These are phyloP conservation scores for Xylaria sp. DNA, from an alignment of 2,329 filamentous ascomycete genomes.

Conservation along the genomic window DNA sequence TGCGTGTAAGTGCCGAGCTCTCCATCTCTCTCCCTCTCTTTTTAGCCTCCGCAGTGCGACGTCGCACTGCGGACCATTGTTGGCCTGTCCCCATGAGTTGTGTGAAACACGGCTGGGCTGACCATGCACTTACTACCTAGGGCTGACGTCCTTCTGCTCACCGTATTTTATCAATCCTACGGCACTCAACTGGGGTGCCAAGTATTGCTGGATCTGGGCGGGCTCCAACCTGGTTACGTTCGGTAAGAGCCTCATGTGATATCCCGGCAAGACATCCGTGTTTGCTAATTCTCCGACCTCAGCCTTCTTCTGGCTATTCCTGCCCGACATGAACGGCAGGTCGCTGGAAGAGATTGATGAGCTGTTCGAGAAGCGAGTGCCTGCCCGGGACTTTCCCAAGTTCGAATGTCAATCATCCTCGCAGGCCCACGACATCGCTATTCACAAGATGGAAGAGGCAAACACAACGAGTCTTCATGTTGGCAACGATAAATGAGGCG, in stretches of 20 bases:
- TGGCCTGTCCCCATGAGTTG: not conserved
- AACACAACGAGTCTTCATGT: constrained; percentile 9
- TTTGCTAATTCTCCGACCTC: not conserved
- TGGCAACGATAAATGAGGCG: constrained; percentile 1
- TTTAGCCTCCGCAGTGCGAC: constrained; percentile 1
- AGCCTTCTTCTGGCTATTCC: constrained; percentile 27
- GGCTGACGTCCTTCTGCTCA: constrained; percentile 45
- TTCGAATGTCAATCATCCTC: constrained; percentile 21
- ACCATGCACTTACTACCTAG: constrained; percentile 9
- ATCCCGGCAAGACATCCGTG: not conserved
- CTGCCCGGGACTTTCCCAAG: constrained; percentile 21
- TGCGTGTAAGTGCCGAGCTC: constrained; percentile 37
- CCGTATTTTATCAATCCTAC: constrained; percentile 48
- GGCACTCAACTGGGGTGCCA: constrained; percentile 44
- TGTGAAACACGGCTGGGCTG: constrained; percentile 6
- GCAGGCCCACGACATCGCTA: constrained; percentile 20
- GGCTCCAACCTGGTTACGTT: constrained; percentile 29
- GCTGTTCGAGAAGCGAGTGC: constrained; percentile 26
- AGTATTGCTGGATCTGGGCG: constrained; percentile 46
- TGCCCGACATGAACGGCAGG: constrained; percentile 30
- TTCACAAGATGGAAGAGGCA: constrained; percentile 23
- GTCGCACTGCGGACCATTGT: not conserved
- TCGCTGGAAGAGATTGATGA: constrained; percentile 31
- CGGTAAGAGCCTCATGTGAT: constrained; percentile 10
- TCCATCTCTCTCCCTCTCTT: too few relatives aligned